Evolutionary conservation across 768 basidiomycete genomes (phyloP).

Genomic region (Trametes meyenii): DNA sequence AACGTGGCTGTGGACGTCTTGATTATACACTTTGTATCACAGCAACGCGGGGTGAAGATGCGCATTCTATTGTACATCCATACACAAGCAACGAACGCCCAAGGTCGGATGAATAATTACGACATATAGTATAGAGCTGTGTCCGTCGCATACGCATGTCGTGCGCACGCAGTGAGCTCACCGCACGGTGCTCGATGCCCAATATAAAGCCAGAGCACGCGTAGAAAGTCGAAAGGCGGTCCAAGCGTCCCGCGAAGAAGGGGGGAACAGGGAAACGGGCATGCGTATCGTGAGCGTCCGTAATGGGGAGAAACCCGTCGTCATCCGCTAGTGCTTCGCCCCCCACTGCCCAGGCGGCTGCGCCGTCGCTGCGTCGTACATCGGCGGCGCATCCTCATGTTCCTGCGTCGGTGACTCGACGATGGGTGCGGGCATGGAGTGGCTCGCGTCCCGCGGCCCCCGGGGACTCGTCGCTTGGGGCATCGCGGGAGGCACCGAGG

Average conservation of each 20-base stretch:
- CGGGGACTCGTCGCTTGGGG: conserved; percentile 23
- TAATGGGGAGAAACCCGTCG: neutral
- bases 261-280: neutral
- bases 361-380: conserved; percentile 60
- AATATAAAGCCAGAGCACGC: too few relatives aligned
- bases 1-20: neutral
- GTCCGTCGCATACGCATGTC: neutral
- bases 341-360: conserved; percentile 58
- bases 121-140: conserved; percentile 10
- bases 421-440: conserved; percentile 12
- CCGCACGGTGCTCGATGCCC: too few relatives aligned
- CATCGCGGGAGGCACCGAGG: conserved; percentile 23
- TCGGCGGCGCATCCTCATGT: conserved; percentile 49
- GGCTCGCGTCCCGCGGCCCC: conserved; percentile 25
- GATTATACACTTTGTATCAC: neutral
- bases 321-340: conserved; percentile 34
- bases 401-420: conserved; percentile 21
- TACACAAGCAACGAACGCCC: conserved; percentile 20
- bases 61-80: conserved; percentile 15
- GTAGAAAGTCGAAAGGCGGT: neutral
- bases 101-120: conserved; percentile 35
- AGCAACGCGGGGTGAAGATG: neutral
- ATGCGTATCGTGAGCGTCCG: conserved; percentile 6
- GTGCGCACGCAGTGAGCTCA: neutral
- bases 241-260: neutral